These are phyloP conservation scores for Petunia hybrid DNA, from an alignment of 305 asterid genomes.

Conservation along the genomic window DNA sequence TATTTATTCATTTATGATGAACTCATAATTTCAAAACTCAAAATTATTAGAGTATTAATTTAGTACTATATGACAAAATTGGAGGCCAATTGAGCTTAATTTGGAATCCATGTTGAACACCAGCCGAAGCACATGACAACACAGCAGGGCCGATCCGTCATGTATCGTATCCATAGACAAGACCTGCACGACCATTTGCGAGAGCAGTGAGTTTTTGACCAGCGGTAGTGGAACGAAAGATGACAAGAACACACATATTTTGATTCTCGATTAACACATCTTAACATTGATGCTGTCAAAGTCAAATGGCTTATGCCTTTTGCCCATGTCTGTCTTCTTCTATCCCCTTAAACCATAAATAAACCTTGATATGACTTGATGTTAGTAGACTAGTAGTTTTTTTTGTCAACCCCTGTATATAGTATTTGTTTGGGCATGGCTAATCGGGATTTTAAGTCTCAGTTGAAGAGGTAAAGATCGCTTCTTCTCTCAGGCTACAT, in stretches of 20 bases:
- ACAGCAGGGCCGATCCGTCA: no score
- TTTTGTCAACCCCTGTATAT: no score
- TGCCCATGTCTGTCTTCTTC: background rate
- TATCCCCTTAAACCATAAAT: background rate
- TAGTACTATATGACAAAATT: no score
- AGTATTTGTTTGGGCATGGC: no score
- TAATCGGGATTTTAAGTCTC: no score
- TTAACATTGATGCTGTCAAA: constrained; percentile 24
- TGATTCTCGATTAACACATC: constrained; percentile 26
- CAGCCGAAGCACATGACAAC: constrained; percentile 22
- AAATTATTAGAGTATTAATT: no score
- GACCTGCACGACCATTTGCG: background rate
- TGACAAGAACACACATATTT: constrained; percentile 8
- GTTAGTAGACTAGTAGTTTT: background rate
- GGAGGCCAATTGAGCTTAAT: no score
- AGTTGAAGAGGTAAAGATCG: no score
- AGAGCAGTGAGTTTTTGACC: background rate
- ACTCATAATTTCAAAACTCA: no score
- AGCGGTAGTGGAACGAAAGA: background rate
- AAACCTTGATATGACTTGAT: background rate
- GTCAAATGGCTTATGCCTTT: background rate
- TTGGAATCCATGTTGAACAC: background rate
- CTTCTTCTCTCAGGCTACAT: no score
- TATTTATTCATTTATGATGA: no score
- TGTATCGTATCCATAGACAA: background rate